phyloP scores from a whole-genome alignment of 371 early-diverging fungal species.

The Actinomortierella wolfii region DNA sequence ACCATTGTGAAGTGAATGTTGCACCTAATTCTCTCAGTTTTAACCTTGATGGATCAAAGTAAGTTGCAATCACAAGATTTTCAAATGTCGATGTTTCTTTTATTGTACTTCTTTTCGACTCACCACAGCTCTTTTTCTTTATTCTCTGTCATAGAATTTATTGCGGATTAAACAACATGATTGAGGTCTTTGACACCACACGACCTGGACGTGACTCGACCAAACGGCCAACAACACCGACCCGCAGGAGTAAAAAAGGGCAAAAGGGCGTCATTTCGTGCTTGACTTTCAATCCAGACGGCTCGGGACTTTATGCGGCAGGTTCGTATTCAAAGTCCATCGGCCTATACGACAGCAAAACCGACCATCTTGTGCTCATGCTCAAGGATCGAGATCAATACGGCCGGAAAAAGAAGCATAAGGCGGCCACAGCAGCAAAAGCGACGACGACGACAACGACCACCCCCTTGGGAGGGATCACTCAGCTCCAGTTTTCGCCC shows the following conservation, averaged over 20 bases:
- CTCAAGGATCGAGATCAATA: conserved; percentile 43
- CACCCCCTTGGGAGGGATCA: conserved; percentile 42
- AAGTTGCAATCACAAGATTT: conserved; percentile 28
- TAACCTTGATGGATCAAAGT: conserved; percentile 71
- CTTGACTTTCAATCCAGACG: conserved; percentile 67
- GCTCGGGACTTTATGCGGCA: conserved; percentile 68
- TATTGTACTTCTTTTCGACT: background rate
- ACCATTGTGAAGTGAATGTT: conserved; percentile 67
- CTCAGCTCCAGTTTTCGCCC: conserved; percentile 63
- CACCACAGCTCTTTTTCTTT: background rate
- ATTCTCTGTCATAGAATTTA: conserved; percentile 55
- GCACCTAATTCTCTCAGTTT: conserved; percentile 68
- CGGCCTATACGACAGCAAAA: conserved; percentile 66
- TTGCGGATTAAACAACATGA: conserved; percentile 71
- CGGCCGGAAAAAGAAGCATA: background rate
- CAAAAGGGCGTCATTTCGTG: conserved; percentile 75
- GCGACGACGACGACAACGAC: background rate
- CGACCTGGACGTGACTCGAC: conserved; percentile 56
- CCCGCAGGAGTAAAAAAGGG: conserved; percentile 63
- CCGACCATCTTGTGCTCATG: conserved; percentile 56
- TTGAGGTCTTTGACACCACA: conserved; percentile 68
- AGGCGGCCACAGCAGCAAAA: background rate
- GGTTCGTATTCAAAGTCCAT: conserved; percentile 69
- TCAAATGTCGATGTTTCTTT: background rate
- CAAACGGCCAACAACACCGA: conserved; percentile 60